Percentiles rank a stretch among this genome's conserved stretches.
Conservation (phyloP, 371 early-diverging fungal genomes). For the Gilbertella persicaria region DNA sequence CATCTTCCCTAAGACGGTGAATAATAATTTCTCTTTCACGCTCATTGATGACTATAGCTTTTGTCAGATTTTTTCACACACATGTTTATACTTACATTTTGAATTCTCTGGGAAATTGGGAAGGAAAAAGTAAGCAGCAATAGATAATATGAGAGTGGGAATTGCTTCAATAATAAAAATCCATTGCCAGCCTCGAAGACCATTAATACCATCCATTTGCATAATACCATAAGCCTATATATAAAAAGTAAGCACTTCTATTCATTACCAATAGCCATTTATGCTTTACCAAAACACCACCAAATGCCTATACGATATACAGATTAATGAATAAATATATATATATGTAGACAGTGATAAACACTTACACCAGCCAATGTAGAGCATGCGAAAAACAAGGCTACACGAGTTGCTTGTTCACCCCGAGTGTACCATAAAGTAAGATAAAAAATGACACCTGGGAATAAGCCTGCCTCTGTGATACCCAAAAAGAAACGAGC, state of each 20-base stretch:
- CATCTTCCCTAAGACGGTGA: conserved; percentile 58
- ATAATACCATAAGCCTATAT: conserved; percentile 57
- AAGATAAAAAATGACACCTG: conserved; percentile 56
- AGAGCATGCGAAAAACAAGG: conserved; percentile 65
- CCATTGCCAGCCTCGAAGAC: conserved; percentile 65
- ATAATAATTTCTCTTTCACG: conserved; percentile 58
- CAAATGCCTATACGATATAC: conserved; percentile 41
- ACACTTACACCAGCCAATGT: conserved; percentile 68
- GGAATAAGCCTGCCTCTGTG: conserved; percentile 67
- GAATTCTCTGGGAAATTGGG: conserved; percentile 75
- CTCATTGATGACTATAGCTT: conserved; percentile 47
- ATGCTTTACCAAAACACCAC: conserved; percentile 47
- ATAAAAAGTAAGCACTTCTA: background rate
- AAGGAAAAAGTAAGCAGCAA: conserved; percentile 59
- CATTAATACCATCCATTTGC: conserved; percentile 55
- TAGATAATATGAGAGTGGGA: conserved; percentile 63
- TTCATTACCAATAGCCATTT: background rate
- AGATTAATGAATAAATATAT: background rate
- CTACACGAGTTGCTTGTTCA: conserved; percentile 76
- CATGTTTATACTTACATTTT: conserved; percentile 35
- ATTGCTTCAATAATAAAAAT: conserved; percentile 79
- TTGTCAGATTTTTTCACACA: conserved; percentile 9
- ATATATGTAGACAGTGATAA: background rate
- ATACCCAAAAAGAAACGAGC: conserved; percentile 73
- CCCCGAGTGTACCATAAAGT: conserved; percentile 51